phyloP scores from a whole-genome alignment of 208 protist genomes.

The Crithidia fasciculata region DNA sequence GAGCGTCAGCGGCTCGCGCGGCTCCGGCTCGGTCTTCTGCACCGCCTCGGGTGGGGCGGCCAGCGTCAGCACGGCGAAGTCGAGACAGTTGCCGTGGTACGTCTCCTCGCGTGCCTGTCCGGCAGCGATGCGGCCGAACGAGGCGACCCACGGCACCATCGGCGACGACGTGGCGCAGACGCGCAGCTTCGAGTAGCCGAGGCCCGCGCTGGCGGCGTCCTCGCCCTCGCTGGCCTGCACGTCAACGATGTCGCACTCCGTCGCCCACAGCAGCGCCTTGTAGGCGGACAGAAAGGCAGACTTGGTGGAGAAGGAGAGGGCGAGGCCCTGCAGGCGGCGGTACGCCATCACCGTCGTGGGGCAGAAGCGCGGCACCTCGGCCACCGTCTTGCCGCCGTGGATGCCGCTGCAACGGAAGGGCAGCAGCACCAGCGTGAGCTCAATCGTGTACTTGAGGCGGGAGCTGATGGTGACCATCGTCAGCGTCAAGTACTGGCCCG shows the following conservation, averaged over 20 bases:
- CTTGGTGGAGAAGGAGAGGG: slow-evolving; percentile 75
- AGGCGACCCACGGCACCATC: slow-evolving; percentile 63
- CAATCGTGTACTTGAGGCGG: slow-evolving; percentile 64
- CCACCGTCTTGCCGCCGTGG: slow-evolving; percentile 51
- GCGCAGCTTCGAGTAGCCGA: slow-evolving; percentile 49
- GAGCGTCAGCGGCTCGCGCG: slow-evolving; percentile 50
- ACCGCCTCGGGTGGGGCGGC: slow-evolving; percentile 27
- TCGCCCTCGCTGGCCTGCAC: slow-evolving; percentile 27
- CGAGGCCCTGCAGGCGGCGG: slow-evolving; percentile 67
- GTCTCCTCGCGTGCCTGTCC: slow-evolving; percentile 32
- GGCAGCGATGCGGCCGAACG: slow-evolving; percentile 27
- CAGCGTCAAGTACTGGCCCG: slow-evolving; percentile 56
- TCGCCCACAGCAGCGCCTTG: slow-evolving; percentile 83
- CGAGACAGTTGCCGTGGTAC: slow-evolving; percentile 56
- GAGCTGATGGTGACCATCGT: slow-evolving; percentile 74
- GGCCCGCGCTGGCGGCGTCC: slow-evolving; percentile 11
- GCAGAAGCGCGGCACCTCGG: slow-evolving; percentile 73
- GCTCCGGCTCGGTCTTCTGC: slow-evolving; percentile 21
- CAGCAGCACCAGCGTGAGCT: slow-evolving; percentile 76
- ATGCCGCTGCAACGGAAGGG: slow-evolving; percentile 51
- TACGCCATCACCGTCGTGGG: slow-evolving; percentile 43
- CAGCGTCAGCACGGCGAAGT: slow-evolving; percentile 62
- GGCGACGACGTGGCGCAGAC: slow-evolving; percentile 64
- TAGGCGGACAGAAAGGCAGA: slow-evolving; percentile 82
- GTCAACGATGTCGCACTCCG: slow-evolving; percentile 79